Evolutionary conservation across 176 grass and related monocot genomes (phyloP), one percentile per base, ranked within the genome.

Genomic region (Cenchrus americanus): DNA sequence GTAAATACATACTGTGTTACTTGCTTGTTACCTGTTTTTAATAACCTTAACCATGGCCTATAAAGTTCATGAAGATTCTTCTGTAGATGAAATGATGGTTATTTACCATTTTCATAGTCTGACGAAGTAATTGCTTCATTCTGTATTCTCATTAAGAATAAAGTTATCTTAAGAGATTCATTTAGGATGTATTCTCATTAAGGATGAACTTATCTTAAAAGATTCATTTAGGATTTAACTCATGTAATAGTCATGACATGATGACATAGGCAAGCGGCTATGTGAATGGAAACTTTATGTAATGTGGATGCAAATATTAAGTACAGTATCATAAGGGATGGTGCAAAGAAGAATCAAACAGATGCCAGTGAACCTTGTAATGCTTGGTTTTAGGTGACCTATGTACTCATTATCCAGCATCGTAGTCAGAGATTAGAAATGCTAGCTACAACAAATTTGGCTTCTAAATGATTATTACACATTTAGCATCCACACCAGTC

Each of bases 21-120:
- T 26, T 9, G 43, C 15, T 65, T 23, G 24, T 64, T 79, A 79
- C 58, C 19, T 0, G 2, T 50, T 14, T 43, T 7, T 43, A 43
- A 43, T 30, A 30, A 30, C 27, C 27, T 30, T 26, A 63, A 27
- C 24, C 18, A 30, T 46, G 27, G 14, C 19, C 22, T 23, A 34
- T 79, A 79, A 15, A 9, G 10, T 82, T 12, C 42, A 72, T 49
- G 10, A 80, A 73, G 3, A 48, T 55, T 86, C 10, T 27, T 62
- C 13, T 50, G 34, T 43, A 26, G 54, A 71, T 61, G 26, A 2
- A 14, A 78, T 78, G 44, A 52, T 27, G 49, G 43, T 54, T 23
- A 74, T 13, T 27, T 48, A 6, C 59, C 27, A 15, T 44, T 60
- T 41, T 9, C n/a, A 10, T 80, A 55, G 19, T 66, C 7, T n/a